Base-by-base conservation (phyloP, 148 eudicot species). In the Drosera capensis region DNA sequence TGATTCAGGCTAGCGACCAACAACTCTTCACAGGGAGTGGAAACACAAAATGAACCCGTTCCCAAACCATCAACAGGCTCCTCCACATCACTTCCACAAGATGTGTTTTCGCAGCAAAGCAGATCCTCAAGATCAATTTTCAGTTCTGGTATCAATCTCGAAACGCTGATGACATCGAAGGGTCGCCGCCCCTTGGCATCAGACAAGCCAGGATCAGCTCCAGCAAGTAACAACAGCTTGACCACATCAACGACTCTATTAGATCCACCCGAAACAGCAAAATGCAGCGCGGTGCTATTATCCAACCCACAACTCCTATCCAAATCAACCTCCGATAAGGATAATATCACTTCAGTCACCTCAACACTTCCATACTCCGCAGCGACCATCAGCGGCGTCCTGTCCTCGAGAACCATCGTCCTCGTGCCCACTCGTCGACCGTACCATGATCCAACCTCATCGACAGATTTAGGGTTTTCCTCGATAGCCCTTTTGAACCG, bases 391-490 rank as follows among this genome's bases (percentile, higher is more conserved):
- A 72, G 46, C 5, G 78, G 74, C 1, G 78, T 68, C 58, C 62
- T 54, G 25, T 65, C 47, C 71, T 68, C 74, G 31, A 72, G 48
- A 14, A 72, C 65, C 78, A 68, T 68, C 52, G 36, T 49, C 29
- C 54, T 55, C 13, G 65, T 48, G 50, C 71, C 71, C 43, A 48
- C 49, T 20, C 61, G 68, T n/a, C 65, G 58, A 30, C 74, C 64
- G 40, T 72, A 72, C 78, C 74, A 72, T n/a, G 64, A 41, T 11
- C 78, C 78, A 45, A 60, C 35, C 46, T 65, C 74, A 57, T 68
- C 61, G 12, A 72, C 54, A 2, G 51, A 62, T 14, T 49, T 43
- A 38, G 74, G 54, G 23, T 65, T 65, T 14, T 16, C 25, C 37
- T 42, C 61, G 49, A 65, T 28, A 22, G n/a, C 49, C 25, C 51